Base-by-base conservation (phyloP, 2,329 filamentous ascomycete genomes). In the Plenodomus biglobosus region DNA sequence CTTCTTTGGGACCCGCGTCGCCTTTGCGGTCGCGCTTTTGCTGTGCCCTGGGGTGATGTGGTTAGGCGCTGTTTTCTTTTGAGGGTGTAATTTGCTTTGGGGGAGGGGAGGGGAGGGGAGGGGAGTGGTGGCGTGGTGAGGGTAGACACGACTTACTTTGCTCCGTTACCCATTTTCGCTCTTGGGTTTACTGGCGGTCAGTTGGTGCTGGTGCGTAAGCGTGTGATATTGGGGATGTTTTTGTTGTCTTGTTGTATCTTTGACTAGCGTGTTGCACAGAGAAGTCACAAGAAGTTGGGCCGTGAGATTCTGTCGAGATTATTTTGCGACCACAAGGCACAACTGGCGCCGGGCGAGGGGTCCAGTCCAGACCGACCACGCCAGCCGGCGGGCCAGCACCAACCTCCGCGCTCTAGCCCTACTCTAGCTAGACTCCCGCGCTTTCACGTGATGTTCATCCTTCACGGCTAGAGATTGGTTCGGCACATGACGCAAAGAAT, bases 11-110 rank as follows among this genome's bases (percentile, higher is more conserved):
- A 19, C 64, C 64, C 35, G 61, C 54, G 20, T 56, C 66, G 39
- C 53, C 62, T 43, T 66, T 67, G 50, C 69, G 65, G 50, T 72
- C 69, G 50, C 69, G 66, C 61, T 71, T 71, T 55, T 72, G 69
- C 52, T 66, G 61, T 59, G 69, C 69, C 55, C 66, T 70, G 45
- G 10, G 13, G n/a, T 8, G 10, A 42, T 11, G 24, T n/a, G 58
- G n/a, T 69, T 46, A 68, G 59, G 50, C 16, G 41, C 17, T 37
- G 52, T 34, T 43, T 38, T 36, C 19, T 44, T 41, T 11, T 15
- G 15, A 19, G 16, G 3, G 38, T 18, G 24, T 44, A 32, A 17
- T 13, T 6, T 6, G 6, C 34, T 36, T 36, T 18, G 36, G 17
- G 37, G 38, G 21, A 10, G 20, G 8, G 21, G 32, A n/a, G n/a